These are phyloP conservation scores for Zasmidium cellare DNA, from an alignment of 2,329 filamentous ascomycete species.

Conservation along the genomic window DNA sequence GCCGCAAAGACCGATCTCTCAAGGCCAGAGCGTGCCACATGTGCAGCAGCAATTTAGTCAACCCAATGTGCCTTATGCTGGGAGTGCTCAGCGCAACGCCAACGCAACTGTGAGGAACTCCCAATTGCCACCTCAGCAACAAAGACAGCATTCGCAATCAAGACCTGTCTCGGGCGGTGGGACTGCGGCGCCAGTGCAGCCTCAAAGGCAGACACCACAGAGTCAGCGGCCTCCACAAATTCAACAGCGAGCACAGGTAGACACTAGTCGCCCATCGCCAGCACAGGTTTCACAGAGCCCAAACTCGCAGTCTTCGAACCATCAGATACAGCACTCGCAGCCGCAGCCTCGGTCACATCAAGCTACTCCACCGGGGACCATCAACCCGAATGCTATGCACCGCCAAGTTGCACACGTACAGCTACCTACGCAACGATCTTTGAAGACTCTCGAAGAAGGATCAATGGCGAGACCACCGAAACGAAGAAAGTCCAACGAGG, in stretches of 20 bases:
- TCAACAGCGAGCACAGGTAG: not conserved
- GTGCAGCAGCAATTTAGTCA: not conserved
- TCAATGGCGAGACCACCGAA: constrained; percentile 24
- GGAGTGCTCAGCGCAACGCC: constrained; percentile 1
- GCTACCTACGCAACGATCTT: constrained; percentile 14
- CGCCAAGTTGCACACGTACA: constrained; percentile 23
- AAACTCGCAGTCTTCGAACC: not conserved
- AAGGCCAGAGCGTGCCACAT: constrained; percentile 3
- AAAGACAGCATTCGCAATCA: constrained; percentile 3
- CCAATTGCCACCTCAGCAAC: constrained; percentile 7
- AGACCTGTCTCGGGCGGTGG: not conserved
- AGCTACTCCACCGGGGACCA: not conserved
- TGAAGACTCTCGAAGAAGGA: constrained; percentile 5
- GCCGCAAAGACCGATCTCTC: constrained; percentile 2
- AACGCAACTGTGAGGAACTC: not conserved
- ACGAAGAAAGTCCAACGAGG: constrained; percentile 33
- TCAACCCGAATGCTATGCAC: constrained; percentile 8
- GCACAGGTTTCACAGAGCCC: not conserved
- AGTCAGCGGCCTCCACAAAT: not conserved
- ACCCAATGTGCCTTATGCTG: not conserved
- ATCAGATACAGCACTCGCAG: not conserved
- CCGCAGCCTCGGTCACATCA: constrained; percentile 7
- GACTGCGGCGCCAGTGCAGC: not conserved
- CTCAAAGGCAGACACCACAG: not conserved
- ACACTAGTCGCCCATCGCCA: not conserved